phyloP scores from a whole-genome alignment of 192 early-diverging fungal species.

The Linderina pennispora region DNA sequence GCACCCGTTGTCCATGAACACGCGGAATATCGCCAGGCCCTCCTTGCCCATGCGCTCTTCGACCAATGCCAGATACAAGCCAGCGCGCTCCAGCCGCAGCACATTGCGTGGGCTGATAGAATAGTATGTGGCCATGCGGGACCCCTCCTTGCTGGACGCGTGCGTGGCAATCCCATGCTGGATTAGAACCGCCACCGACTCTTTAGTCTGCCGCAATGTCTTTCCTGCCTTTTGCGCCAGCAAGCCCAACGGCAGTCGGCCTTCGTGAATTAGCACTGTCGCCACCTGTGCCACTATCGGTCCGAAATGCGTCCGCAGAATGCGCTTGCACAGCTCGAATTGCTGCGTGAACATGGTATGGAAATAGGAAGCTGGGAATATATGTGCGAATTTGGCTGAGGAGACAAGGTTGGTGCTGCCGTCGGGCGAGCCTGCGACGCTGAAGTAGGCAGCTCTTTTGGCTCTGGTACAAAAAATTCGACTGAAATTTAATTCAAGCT shows the following conservation, averaged over 20 bases:
- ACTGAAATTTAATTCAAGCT: no score
- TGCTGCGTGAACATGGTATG: slow-evolving; percentile 33
- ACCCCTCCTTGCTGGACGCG: slow-evolving; percentile 56
- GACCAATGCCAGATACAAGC: slow-evolving; percentile 49
- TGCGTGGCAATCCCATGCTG: slow-evolving; percentile 79
- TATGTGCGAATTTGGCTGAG: no score
- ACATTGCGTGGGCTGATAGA: slow-evolving; percentile 50
- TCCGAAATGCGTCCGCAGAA: slow-evolving; percentile 76
- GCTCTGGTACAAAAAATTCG: no score
- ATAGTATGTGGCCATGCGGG: slow-evolving; percentile 65
- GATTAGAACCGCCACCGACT: slow-evolving; percentile 74
- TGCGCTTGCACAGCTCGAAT: slow-evolving; percentile 38
- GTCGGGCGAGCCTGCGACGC: no score
- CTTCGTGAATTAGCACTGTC: slow-evolving; percentile 39
- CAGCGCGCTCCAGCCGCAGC: slow-evolving; percentile 53
- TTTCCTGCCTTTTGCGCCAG: slow-evolving; percentile 51
- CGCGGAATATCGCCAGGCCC: slow-evolving; percentile 47
- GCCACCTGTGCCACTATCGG: slow-evolving; percentile 53
- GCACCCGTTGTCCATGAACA: slow-evolving; percentile 41
- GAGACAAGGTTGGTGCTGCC: no score
- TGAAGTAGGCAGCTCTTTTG: no score
- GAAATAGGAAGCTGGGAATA: no score
- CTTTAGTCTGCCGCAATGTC: slow-evolving; percentile 51
- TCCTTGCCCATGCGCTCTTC: slow-evolving; percentile 54
- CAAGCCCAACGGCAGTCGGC: slow-evolving; percentile 56